These are phyloP conservation scores for Aspergillus steynii DNA, from an alignment of 495 filamentous ascomycete genomes.

Conservation along the genomic window DNA sequence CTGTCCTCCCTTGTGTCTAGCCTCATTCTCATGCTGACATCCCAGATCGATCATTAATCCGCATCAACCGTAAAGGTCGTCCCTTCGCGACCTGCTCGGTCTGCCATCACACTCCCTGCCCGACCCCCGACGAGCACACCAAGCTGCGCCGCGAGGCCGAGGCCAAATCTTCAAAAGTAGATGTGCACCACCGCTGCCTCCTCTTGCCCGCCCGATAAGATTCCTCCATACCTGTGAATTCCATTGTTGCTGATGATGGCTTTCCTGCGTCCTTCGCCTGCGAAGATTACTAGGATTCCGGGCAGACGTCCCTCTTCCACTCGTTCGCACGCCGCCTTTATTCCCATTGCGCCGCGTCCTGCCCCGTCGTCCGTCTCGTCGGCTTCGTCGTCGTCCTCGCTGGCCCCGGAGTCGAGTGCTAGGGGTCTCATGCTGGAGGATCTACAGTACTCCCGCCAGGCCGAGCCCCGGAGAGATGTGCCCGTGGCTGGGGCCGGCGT, in stretches of 20 bases:
- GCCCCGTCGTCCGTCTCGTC: slow-evolving; percentile 23
- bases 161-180: slow-evolving; percentile 50
- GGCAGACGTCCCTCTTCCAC: slow-evolving; percentile 34
- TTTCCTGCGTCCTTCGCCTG: slow-evolving; percentile 7
- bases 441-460: background rate
- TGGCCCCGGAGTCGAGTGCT: background rate
- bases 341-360: slow-evolving; percentile 38
- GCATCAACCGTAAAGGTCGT: slow-evolving; percentile 96
- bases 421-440: slow-evolving; percentile 4
- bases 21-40: slow-evolving; percentile 6
- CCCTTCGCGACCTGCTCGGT: slow-evolving; percentile 96
- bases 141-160: slow-evolving; percentile 94
- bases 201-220: background rate
- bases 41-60: slow-evolving; percentile 83
- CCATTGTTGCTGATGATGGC: slow-evolving; percentile 29
- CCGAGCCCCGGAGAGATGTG: background rate
- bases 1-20: slow-evolving; percentile 11
- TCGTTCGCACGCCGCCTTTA: slow-evolving; percentile 32
- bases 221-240: background rate
- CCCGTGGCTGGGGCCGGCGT: background rate
- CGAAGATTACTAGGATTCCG: slow-evolving; percentile 22
- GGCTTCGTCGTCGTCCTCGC: background rate
- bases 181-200: slow-evolving; percentile 12
- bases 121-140: slow-evolving; percentile 84
- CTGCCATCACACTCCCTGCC: slow-evolving; percentile 87